Evolutionary conservation across 1,139 yeast species (phyloP).

Genomic region (Yamadazyma sp.): DNA sequence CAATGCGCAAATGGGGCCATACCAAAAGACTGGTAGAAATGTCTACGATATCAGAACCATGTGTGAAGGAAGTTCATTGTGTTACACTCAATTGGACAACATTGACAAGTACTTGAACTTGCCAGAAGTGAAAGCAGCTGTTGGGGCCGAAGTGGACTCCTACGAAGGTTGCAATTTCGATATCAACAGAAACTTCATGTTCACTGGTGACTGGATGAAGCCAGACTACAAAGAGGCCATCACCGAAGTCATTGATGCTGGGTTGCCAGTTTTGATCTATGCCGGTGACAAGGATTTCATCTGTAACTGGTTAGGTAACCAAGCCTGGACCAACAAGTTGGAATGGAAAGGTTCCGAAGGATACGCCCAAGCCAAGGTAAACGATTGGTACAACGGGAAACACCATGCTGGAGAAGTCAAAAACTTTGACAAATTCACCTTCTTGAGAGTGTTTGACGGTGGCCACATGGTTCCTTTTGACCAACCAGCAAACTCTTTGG

Average conservation of each 20-base stretch:
- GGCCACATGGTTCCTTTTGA: conserved; percentile 55
- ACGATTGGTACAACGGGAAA: conserved; percentile 40
- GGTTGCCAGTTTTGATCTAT: conserved; percentile 69
- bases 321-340: conserved; percentile 74
- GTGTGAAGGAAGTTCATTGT: conserved; percentile 77
- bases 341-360: conserved; percentile 64
- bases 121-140: conserved; percentile 58
- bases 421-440: conserved; percentile 46
- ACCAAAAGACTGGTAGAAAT: conserved; percentile 85
- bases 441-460: conserved; percentile 47
- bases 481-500: conserved; percentile 47
- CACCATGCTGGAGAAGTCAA: conserved; percentile 47
- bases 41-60: conserved; percentile 89
- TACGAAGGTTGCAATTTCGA: conserved; percentile 87
- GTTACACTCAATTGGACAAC: conserved; percentile 52
- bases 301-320: conserved; percentile 85
- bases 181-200: conserved; percentile 76
- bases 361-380: conserved; percentile 44
- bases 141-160: conserved; percentile 88
- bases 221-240: conserved; percentile 70
- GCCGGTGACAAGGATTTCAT: conserved; percentile 89
- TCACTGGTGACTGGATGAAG: conserved; percentile 92
- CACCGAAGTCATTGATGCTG: conserved; percentile 53
- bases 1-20: conserved; percentile 83
- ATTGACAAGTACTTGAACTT: conserved; percentile 37